phyloP scores from a whole-genome alignment of 2,329 filamentous ascomycete species.

The Colletotrichum simmondsii region DNA sequence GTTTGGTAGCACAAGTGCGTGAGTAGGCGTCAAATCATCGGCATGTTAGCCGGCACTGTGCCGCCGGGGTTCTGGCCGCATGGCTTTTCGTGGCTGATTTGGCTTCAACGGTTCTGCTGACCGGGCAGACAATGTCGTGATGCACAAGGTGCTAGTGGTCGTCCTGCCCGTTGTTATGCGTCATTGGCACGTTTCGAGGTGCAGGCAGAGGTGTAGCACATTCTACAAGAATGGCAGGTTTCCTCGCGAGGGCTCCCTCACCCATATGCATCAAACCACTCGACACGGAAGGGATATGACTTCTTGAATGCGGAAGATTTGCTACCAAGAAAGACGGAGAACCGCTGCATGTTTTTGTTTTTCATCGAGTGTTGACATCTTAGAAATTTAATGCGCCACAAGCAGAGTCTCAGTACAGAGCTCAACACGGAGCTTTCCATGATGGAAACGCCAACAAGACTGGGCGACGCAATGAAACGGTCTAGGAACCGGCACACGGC shows the following conservation, averaged over 20 bases:
- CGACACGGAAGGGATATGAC: no score
- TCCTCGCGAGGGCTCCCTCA: background rate
- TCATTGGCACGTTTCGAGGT: background rate
- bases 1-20: background rate
- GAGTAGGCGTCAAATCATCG: background rate
- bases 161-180: background rate
- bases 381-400: background rate
- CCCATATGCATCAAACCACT: background rate
- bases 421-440: background rate
- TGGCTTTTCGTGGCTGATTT: background rate
- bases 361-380: background rate
- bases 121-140: background rate
- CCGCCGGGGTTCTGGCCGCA: background rate
- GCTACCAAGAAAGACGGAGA: background rate
- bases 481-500: background rate
- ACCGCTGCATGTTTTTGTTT: background rate
- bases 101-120: background rate
- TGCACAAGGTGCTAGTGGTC: background rate
- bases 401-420: background rate
- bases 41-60: background rate
- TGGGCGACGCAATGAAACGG: background rate
- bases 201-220: background rate
- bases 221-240: background rate
- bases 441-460: background rate
- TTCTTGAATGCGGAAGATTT: background rate